Evolutionary conservation across 257 asterid genomes (phyloP), one percentile per base, ranked within the genome.

Genomic region (Solanum chiquidenum): DNA sequence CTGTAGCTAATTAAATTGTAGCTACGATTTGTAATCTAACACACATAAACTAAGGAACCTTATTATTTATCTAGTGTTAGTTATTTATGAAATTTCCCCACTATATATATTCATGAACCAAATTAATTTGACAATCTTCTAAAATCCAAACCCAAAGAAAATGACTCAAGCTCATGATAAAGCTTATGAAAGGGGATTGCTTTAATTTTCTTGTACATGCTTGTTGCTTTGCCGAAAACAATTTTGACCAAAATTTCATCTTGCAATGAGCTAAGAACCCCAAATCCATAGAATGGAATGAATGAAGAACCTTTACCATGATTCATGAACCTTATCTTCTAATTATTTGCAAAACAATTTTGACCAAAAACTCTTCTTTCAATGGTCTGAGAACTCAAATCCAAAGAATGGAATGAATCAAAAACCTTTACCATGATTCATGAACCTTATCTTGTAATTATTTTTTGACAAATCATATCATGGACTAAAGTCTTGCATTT

Each of bases 401-500:
- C 83, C 49, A 37, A 21, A 37, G 8, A 37, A 11, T 10, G 49
- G 52, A 74, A 21, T 74, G 52, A 74, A 74, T 37, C 33, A 74
- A 74, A 21, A 74, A 74, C 62, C 23, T 16, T 52, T 16, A 52
- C 31, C 83, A 37, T 74, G 23, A 74, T 10, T 74, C 52, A 21
- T 74, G 29, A 20, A 37, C 62, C 86, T 87, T 69, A 68, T 52
- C 73, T 68, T 25, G 5, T 72, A 25, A 40, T 76, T 76, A 80
- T 35, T 35, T 69, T 82, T 64, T 83, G 62, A 52, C 62, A 52
- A 52, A 83, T 86, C 89, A 88, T 73, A 86, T 86, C 87, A 88
- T 40, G 69, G 60, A 44, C 66, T 74, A 44, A 42, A 83, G 29
- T 38, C 34, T 82, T 20, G 37, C 86, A 83, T 79, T 83, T 37